Evolutionary conservation across 2,329 filamentous ascomycete genomes (phyloP), one percentile per base, ranked within the genome.

Genomic region (Paraphaeosphaeria minitans): DNA sequence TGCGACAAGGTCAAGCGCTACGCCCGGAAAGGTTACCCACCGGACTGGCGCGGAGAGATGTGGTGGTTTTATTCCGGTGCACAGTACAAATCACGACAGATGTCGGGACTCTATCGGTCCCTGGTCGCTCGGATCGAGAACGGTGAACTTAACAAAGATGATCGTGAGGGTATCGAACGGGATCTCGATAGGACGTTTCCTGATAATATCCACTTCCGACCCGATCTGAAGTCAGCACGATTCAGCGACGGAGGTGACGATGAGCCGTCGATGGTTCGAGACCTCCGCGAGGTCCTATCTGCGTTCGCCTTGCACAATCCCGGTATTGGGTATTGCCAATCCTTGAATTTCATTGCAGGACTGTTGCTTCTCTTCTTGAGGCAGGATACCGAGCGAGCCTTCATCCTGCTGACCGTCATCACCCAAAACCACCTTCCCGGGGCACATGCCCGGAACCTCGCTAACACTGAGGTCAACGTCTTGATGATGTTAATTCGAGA

Each of bases 1-100:
- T 91, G 88, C 51, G 86, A 88, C 47, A 96, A 96, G 77, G 87
- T 95, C 45, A 97, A 96, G 78, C 86, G 93, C 19, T 97, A 95
- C 73, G 86, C 97, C 50, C 88, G 93, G 53, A 98, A 97, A 77
- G 94, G 94, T 16, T 94, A 97, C 51, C 94, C 94, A 3, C 92
- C 93, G 0, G 92, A 97, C 65, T 96, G 93, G 87, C 87, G 94
- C 70, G 94, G 94, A n/a, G 90, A 91, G 6, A 94, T 94, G 47
- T 98, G 94, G 94, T 98, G 96, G 76, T 97, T 91, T 79, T 98
- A 97, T 74, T 92, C 93, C 12, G 92, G 92, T 21, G 94, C 94
- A 1, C 92, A 92, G 24, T 87, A 88, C 47, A 89, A 92, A 64
- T 76, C 97, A 59, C 85, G 87, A 53, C 89, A 87, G 5, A 70